phyloP scores from a whole-genome alignment of 805 yeast species.

The Yamadazyma ubonensis region DNA sequence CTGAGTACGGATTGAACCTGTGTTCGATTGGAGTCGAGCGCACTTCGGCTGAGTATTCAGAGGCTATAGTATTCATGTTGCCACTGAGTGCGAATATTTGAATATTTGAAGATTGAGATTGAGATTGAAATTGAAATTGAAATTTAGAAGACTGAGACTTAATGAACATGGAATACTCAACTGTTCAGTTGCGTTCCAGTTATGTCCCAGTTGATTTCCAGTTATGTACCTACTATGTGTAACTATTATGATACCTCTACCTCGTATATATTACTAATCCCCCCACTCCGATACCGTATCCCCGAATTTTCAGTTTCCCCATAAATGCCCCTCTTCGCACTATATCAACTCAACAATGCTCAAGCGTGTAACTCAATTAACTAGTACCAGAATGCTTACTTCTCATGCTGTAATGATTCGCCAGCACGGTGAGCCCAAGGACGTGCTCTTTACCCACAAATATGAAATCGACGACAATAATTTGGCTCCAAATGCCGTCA shows the following conservation, averaged over 20 bases:
- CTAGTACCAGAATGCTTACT: slow-evolving; percentile 36
- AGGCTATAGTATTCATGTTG: slow-evolving; percentile 45
- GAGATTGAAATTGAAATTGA: neutral
- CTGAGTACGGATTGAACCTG: slow-evolving; percentile 88
- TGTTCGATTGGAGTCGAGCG: slow-evolving; percentile 75
- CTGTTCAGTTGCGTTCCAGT: no score
- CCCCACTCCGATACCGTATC: neutral
- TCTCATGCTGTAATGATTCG: slow-evolving; percentile 69
- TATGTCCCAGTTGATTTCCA: no score
- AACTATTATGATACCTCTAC: no score
- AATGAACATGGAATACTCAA: no score
- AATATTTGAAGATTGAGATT: neutral
- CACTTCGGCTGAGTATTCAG: slow-evolving; percentile 62
- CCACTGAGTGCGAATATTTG: slow-evolving; percentile 4
- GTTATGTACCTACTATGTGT: no score
- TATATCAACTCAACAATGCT: neutral
- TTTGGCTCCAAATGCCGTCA: slow-evolving; percentile 33
- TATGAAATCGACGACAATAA: slow-evolving; percentile 49
- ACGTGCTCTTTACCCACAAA: slow-evolving; percentile 51
- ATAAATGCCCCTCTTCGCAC: neutral
- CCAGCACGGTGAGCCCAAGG: slow-evolving; percentile 64
- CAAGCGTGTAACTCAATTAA: neutral
- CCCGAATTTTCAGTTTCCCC: neutral
- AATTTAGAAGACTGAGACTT: neutral
- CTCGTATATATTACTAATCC: neutral